Percentiles rank a stretch among this genome's conserved stretches.
phyloP scores from a whole-genome alignment of 208 protist species.

The Acanthamoeba lenticulata region DNA sequence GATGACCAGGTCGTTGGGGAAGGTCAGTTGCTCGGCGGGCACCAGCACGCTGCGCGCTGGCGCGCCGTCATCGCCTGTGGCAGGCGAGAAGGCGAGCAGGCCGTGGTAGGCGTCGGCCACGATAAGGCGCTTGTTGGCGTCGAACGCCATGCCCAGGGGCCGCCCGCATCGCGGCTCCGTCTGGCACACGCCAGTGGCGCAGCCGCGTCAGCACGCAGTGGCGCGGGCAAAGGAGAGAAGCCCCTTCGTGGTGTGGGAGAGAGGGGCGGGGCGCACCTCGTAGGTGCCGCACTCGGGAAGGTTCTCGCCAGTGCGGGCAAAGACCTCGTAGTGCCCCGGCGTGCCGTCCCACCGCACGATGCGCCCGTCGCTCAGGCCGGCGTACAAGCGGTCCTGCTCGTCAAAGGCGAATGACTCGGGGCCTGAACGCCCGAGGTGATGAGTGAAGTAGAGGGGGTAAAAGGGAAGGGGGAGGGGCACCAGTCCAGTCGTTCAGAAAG shows the following conservation, averaged over 20 bases:
- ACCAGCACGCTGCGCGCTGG: background rate
- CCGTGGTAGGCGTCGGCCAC: conserved; percentile 18
- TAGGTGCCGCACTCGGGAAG: background rate
- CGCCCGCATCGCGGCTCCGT: background rate
- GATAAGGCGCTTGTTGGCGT: background rate
- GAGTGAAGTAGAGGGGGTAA: background rate
- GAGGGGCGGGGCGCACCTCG: background rate
- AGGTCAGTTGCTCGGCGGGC: background rate
- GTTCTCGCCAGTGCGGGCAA: conserved; percentile 4
- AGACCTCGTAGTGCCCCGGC: conserved; percentile 3
- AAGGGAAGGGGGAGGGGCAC: background rate
- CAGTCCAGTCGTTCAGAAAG: conserved; percentile 11
- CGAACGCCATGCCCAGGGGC: background rate
- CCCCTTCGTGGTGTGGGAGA: background rate
- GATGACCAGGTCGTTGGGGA: background rate
- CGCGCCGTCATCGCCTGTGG: background rate
- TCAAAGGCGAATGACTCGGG: conserved; percentile 16
- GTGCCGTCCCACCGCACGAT: conserved; percentile 43
- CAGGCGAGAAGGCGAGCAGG: conserved; percentile 8
- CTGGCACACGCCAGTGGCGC: background rate
- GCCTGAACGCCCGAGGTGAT: background rate
- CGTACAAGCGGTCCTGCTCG: conserved; percentile 40
- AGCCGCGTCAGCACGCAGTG: background rate
- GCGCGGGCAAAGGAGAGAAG: background rate
- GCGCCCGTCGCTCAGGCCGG: background rate